Evolutionary conservation across 2,329 filamentous ascomycete genomes (phyloP), one percentile per base, ranked within the genome.

Genomic region (Fusarium sp.): DNA sequence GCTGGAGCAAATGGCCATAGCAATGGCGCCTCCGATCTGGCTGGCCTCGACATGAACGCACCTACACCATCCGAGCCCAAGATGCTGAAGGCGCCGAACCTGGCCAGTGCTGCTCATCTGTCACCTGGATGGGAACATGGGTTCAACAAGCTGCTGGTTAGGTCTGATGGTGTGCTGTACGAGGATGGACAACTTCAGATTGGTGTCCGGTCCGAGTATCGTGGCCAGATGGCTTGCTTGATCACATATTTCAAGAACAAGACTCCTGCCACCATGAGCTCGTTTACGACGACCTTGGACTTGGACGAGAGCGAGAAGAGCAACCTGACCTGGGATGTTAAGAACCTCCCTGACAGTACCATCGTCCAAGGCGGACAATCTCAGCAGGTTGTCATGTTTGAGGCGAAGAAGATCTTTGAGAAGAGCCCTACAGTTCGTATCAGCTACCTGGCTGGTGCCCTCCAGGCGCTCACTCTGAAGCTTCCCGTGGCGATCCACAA

Each of bases 221-320:
- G 97, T 69, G 94, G 92, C n/a, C 94, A 98, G 80, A 93, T 98
- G 86, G 97, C 97, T 47, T 98, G 97, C 79, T 86, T 99, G 71
- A 98, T 99, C 78, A 86, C 98, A 61, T 99, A 98, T 83, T 98
- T 98, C 82, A 94, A 92, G 70, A 99, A 99, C 87, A 98, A 98
- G 85, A 95, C 95, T 1, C 92, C 94, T 0, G 92, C 93, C 40
- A 85, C 93, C 1, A 93, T 99, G 78, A 93, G 91, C 63, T 98
- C 95, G 0, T 97, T 99, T 81, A 98, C 97, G 0, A 98, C 97
- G 1, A 97, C 96, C 0, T 86, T 98, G 57, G 95, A 98, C 81
- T 92, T 97, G 73, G 92, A 95, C 65, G 87, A 89, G 65, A 85
- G 83, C 64, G 91, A 92, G 70, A 92, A 90, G 82, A 83, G 82